Conservation (phyloP, 139 green algal species). For the Medakamo hakoo region DNA sequence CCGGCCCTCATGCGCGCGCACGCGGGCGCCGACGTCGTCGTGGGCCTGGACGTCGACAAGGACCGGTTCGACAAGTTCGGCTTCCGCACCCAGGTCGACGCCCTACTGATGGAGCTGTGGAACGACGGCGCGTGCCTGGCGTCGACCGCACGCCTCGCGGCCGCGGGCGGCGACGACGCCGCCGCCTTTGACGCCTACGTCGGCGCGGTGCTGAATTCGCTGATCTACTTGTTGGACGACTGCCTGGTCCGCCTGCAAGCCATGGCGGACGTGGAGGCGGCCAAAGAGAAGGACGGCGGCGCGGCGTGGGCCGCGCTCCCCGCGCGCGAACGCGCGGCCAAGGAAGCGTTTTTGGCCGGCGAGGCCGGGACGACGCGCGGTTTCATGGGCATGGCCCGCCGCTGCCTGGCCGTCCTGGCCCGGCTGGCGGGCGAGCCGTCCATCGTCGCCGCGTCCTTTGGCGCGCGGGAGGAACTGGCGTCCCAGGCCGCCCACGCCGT, state of each 20-base stretch:
- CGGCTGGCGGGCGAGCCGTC: conserved; percentile 18
- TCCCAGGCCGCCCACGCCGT: too few species aligned
- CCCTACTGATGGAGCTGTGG: conserved; percentile 59
- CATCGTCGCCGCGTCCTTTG: neutral
- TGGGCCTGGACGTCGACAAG: conserved; percentile 65
- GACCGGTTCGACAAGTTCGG: conserved; percentile 56
- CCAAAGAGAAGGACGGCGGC: conserved; percentile 28
- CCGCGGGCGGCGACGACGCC: neutral
- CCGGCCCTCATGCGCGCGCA: conserved; percentile 59
- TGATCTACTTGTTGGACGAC: conserved; percentile 72
- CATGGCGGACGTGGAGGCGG: conserved; percentile 22
- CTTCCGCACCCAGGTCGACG: conserved; percentile 25
- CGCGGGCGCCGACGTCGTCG: conserved; percentile 50
- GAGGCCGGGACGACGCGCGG: conserved; percentile 19
- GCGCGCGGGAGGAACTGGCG: too few species aligned
- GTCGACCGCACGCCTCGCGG: conserved; percentile 28
- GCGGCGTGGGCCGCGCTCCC: conserved; percentile 35
- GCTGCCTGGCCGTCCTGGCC: conserved; percentile 44
- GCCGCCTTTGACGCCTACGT: conserved; percentile 34
- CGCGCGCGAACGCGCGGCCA: conserved; percentile 24
- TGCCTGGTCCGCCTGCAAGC: neutral
- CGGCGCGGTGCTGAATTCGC: conserved; percentile 45
- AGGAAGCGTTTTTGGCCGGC: conserved; percentile 34
- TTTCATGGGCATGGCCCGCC: conserved; percentile 45
- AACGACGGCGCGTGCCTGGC: conserved; percentile 32